These are phyloP conservation scores for Kodamaea neixiangensis DNA, from an alignment of 805 yeast species.

Conservation along the genomic window DNA sequence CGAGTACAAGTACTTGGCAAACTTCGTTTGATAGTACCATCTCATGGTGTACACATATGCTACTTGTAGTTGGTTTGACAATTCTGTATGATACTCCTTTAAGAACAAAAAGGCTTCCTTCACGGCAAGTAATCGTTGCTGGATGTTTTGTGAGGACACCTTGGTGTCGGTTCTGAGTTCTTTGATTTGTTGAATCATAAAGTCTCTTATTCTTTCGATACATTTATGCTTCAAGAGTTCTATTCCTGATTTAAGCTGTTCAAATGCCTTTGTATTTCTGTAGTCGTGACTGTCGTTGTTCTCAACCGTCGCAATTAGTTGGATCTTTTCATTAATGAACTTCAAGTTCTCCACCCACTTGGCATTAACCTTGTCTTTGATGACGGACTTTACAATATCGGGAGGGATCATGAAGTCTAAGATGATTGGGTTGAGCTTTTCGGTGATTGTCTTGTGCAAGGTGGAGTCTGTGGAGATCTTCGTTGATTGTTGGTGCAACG, in stretches of 20 bases:
- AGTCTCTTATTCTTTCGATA: conserved; percentile 75
- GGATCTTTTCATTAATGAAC: conserved; percentile 58
- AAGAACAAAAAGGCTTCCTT: conserved; percentile 64
- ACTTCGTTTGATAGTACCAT: conserved; percentile 87
- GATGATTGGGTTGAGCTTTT: conserved; percentile 69
- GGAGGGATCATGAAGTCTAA: conserved; percentile 79
- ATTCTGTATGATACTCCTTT: conserved; percentile 50
- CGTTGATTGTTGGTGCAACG: conserved; percentile 37
- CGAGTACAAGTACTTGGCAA: conserved; percentile 73
- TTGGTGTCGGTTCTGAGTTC: conserved; percentile 60
- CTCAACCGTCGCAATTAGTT: conserved; percentile 47
- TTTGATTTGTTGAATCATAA: conserved; percentile 64
- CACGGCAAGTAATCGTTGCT: conserved; percentile 62
- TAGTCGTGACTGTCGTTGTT: conserved; percentile 15
- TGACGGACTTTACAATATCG: conserved; percentile 56
- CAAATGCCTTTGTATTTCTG: conserved; percentile 27
- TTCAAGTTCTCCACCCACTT: conserved; percentile 69
- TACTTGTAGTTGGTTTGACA: conserved; percentile 70
- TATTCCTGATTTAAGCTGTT: conserved; percentile 39
- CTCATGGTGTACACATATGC: conserved; percentile 88
- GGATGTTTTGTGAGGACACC: conserved; percentile 72
- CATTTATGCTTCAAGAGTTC: conserved; percentile 59
- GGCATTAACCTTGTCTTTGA: conserved; percentile 55
- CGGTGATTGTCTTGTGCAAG: conserved; percentile 29
- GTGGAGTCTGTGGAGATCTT: conserved; percentile 30